Conservation (phyloP, 1,139 yeast species). For the Nadsonia starkeyi-henricii region DNA sequence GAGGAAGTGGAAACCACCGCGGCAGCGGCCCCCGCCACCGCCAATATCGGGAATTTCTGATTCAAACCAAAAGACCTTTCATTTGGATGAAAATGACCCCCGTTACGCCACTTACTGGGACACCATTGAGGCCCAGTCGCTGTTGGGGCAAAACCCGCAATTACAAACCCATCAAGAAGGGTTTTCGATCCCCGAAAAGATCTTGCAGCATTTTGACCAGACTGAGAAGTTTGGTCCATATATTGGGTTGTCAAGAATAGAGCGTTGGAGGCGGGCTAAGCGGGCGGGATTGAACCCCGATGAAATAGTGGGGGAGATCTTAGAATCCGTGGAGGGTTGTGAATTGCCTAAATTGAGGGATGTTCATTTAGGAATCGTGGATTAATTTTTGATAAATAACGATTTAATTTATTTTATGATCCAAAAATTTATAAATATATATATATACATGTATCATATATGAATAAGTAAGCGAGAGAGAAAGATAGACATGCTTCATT, state of each 20-base stretch:
- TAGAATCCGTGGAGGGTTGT: not conserved
- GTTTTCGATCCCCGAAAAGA: constrained; percentile 13
- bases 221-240: constrained; percentile 20
- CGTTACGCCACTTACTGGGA: not conserved
- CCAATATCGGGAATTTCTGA: too few species aligned
- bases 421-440: too few species aligned
- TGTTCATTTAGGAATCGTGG: not conserved
- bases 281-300: constrained; percentile 44
- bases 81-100: not conserved
- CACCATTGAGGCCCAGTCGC: not conserved
- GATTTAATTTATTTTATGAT: not conserved
- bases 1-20: too few species aligned
- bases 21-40: too few species aligned
- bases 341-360: not conserved
- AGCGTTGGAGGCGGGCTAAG: constrained; percentile 79
- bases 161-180: constrained; percentile 13
- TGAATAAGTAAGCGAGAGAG: too few species aligned
- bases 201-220: constrained; percentile 20
- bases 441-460: too few species aligned
- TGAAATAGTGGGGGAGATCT: constrained; percentile 12
- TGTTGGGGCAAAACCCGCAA: not conserved
- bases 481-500: too few species aligned
- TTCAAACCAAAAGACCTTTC: not conserved
- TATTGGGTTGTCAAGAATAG: constrained; percentile 20
- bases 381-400: not conserved